phyloP scores from a whole-genome alignment of 2,329 filamentous ascomycete species.

The Helminthosporium solani region DNA sequence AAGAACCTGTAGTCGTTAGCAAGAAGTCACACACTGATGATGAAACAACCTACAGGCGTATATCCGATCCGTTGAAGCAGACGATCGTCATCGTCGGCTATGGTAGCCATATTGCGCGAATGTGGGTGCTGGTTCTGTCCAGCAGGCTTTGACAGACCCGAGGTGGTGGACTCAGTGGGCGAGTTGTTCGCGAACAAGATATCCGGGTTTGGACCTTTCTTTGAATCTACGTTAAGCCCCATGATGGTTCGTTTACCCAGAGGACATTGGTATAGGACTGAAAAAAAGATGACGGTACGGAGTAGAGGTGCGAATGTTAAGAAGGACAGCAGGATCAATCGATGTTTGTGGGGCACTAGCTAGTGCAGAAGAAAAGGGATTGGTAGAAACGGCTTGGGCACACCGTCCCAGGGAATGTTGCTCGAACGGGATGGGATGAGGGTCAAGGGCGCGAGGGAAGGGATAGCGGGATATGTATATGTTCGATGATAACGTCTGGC shows the following conservation, averaged over 20 bases:
- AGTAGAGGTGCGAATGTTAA: conserved; percentile 14
- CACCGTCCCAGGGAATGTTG: conserved; percentile 25
- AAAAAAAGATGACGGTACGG: no score
- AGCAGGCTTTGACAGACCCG: conserved; percentile 28
- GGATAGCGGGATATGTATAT: conserved; percentile 16
- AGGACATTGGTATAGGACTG: conserved; percentile 22
- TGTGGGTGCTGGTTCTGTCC: conserved; percentile 17
- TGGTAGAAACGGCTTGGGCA: conserved; percentile 29
- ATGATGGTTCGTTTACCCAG: conserved; percentile 26
- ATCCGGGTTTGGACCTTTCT: conserved; percentile 14
- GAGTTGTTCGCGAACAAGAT: conserved; percentile 10
- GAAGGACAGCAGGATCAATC: conserved; percentile 19
- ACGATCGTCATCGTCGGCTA: conserved; percentile 60
- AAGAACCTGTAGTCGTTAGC: conserved; percentile 53
- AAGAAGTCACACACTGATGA: neutral
- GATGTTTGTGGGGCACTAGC: conserved; percentile 28
- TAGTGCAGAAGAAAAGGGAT: conserved; percentile 24
- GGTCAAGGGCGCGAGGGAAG: conserved; percentile 17
- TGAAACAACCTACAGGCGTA: conserved; percentile 53
- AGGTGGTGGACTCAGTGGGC: conserved; percentile 19
- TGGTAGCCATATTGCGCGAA: conserved; percentile 48
- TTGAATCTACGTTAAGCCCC: conserved; percentile 29
- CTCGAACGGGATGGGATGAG: conserved; percentile 31
- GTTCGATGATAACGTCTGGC: conserved; percentile 22
- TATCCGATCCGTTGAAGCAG: conserved; percentile 63